Conservation (phyloP, 345 rosid species). For the Zanthoxylum bungeanum region DNA sequence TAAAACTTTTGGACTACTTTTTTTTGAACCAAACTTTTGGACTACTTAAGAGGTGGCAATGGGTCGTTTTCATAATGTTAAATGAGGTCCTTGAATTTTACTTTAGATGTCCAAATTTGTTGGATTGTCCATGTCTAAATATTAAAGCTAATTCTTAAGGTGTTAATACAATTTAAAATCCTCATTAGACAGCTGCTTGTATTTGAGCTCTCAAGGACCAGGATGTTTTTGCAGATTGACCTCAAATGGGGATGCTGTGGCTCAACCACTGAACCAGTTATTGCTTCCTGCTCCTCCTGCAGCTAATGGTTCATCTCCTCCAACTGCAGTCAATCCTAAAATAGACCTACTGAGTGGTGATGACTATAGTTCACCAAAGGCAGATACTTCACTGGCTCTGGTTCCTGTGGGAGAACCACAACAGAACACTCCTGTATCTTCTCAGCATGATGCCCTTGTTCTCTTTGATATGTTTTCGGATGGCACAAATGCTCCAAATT, state of each 20-base stretch:
- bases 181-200: not conserved
- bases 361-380: conserved; percentile 61
- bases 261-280: conserved; percentile 58
- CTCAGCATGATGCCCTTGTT: conserved; percentile 87
- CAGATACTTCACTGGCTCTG: conserved; percentile 65
- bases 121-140: conserved; percentile 1
- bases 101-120: conserved; percentile 2
- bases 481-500: conserved; percentile 37
- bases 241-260: conserved; percentile 50
- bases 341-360: conserved; percentile 97
- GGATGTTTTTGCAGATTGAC: conserved; percentile 48
- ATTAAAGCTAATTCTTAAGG: not conserved
- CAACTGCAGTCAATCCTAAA: conserved; percentile 51
- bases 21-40: no score
- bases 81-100: conserved; percentile 1
- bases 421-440: conserved; percentile 49
- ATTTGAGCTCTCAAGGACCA: conserved; percentile 9
- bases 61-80: not conserved
- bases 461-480: conserved; percentile 87
- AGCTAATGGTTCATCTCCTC: conserved; percentile 54
- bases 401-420: conserved; percentile 74
- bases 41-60: not conserved
- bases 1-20: not conserved
- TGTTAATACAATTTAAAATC: not conserved
- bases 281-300: conserved; percentile 82